Base-by-base conservation (phyloP, 1,284 basidiomycete genomes). In the Phylloboletellus chloephorus region DNA sequence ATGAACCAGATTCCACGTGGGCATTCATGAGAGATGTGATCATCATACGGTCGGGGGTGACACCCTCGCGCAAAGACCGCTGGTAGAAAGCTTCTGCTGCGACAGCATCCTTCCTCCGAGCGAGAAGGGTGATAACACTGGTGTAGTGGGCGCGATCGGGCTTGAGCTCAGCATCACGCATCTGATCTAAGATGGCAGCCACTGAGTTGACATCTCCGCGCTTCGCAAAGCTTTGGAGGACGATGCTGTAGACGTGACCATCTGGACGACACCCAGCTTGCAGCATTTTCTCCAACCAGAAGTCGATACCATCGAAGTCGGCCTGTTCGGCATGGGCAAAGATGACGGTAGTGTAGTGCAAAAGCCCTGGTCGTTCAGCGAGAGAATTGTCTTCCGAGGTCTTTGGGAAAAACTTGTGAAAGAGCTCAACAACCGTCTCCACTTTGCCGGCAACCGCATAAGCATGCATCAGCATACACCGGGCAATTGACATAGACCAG, bases 1-100 rank as follows among this genome's bases (percentile, higher is more conserved):
- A 93, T n/a, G 79, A 78, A 1, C 86, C 88, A 3, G 81, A 74
- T 56, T 90, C 82, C 41, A 92, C 82, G 55, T 92, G 79, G 1
- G 87, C 88, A 53, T 91, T 80, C 76, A 98, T 80, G 37, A 97
- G 62, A 4, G 86, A 70, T 8, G 76, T 74, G 53, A 85, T 70
- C 69, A 89, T 79, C 13, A 67, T 61, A 19, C 72, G 70, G 56
- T 86, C 80, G 1, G 88, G 84, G 3, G 63, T 55, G 38, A 90
- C 57, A 3, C 82, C 82, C 32, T 80, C 74, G 8, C 60, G 53
- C 19, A 82, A 43, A 2, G 87, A 85, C 29, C 72, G 74, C 52
- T 76, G 68, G 64, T 85, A 87, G 25, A 90, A 64, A 4, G 69
- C 66, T 48, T 85, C 79, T 0, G 88, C 89, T 11, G 76, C 77